Evolutionary conservation across 495 filamentous ascomycete species (phyloP).

Genomic region (Terfezia boudieri): DNA sequence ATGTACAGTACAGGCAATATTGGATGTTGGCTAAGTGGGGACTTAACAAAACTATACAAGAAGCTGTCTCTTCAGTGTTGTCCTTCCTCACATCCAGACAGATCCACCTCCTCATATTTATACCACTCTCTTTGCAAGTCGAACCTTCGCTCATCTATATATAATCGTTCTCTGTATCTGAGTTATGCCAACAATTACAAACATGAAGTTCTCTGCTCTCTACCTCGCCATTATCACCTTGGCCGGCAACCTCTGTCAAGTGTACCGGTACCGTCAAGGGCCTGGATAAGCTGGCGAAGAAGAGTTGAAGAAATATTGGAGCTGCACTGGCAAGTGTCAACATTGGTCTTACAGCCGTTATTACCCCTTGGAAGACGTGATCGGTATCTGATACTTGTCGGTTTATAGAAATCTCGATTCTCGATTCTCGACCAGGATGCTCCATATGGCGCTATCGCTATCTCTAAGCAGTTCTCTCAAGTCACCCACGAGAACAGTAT

Average conservation of each 20-base stretch:
- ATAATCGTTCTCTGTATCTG: no score
- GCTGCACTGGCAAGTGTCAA: constrained; percentile 23
- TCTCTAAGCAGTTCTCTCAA: constrained; percentile 32
- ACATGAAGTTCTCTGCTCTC: constrained; percentile 1
- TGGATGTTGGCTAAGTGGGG: no score
- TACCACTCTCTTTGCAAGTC: no score
- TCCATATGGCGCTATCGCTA: constrained; percentile 2
- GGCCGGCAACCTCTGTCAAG: constrained; percentile 12
- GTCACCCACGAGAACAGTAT: constrained; percentile 37
- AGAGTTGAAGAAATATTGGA: constrained; percentile 36
- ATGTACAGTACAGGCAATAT: no score
- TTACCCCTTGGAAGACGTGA: constrained; percentile 11
- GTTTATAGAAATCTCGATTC: not conserved
- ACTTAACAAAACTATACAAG: no score
- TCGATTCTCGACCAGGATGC: not conserved
- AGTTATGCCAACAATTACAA: not conserved
- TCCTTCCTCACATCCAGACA: no score
- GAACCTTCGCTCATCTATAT: no score
- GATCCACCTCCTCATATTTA: no score
- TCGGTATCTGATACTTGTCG: constrained; percentile 25
- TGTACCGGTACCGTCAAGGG: constrained; percentile 29
- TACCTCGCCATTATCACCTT: constrained; percentile 4
- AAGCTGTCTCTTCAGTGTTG: no score
- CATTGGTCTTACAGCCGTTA: not conserved
- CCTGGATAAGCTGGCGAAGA: constrained; percentile 23